Evolutionary conservation across 306 rosid genomes (phyloP), one percentile per base, ranked within the genome.

Genomic region (Dalbergia cultrata): DNA sequence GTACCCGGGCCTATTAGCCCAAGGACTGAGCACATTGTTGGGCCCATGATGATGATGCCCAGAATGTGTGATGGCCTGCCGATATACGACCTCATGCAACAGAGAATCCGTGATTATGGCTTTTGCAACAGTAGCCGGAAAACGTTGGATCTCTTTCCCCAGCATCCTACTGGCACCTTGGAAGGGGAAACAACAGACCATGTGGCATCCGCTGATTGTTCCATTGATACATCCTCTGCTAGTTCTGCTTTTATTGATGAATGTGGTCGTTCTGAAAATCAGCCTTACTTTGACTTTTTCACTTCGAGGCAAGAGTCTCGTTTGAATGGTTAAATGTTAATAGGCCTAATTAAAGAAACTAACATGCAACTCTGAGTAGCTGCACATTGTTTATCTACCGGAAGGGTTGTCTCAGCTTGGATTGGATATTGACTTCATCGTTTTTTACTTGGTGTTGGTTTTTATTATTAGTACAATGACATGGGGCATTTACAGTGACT

Each of bases 91-190:
- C 69, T 5, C 37, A 2, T 43, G 21, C 81, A 67, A 11, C 78
- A 73, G 7, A 47, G 13, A 34, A 17, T 45, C 31, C 9, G 33
- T 0, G 62, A 39, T 50, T 13, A 47, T 21, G 44, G 70, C 18
- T 2, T 8, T 13, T n/a, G 43, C 59, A 26, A 21, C 35, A 70
- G 14, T 35, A 58, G 22, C 63, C 83, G 71, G 1, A 79, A 86
- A 68, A 86, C 94, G 9, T 82, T 90, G 73, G 31, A 90, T 8
- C 87, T 92, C 19, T 92, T 92, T 79, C 97, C 94, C 14, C 65
- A 86, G 35, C 86, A 82, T 37, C 94, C 97, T 26, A 89, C 94
- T 0, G 87, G 91, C 14, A 72, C 82, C 81, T 67, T 84, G 69
- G 81, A 81, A 58, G 81, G 54, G 0, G 78, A 41, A 74, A 22